A percentile compares a stretch with the other conserved stretches of the same genome.
Conservation (phyloP, 352 stramenopile genomes). For the Globisporangium splendens region DNA sequence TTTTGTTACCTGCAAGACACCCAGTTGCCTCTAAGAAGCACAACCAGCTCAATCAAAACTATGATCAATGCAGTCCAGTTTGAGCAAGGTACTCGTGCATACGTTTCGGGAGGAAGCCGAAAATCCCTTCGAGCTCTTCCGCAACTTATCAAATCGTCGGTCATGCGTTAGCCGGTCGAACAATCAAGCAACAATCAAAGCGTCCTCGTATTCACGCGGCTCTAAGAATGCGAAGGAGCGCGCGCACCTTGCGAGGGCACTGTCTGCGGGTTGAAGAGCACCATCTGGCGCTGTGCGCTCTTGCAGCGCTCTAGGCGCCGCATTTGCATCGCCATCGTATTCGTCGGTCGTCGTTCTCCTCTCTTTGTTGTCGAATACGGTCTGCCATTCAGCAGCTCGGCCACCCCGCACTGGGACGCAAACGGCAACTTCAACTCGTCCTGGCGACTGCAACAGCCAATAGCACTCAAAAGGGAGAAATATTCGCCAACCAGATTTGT, state of each 20-base stretch:
- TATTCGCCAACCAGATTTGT: too few relatives aligned
- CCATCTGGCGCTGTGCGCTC: conserved; percentile 41
- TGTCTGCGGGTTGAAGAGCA: conserved; percentile 56
- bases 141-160: conserved; percentile 27
- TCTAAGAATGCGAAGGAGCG: too few relatives aligned
- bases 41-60: background rate
- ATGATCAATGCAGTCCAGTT: too few relatives aligned
- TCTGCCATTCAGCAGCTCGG: too few relatives aligned
- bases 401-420: too few relatives aligned
- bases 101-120: conserved; percentile 55
- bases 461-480: too few relatives aligned
- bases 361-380: background rate
- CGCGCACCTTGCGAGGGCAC: conserved; percentile 41
- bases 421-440: conserved; percentile 29
- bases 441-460: too few relatives aligned
- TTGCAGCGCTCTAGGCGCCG: conserved; percentile 37
- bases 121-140: conserved; percentile 47
- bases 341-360: background rate
- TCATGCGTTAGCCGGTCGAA: background rate
- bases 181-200: background rate
- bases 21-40: conserved; percentile 34
- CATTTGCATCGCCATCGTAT: conserved; percentile 7
- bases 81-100: background rate
- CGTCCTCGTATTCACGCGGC: too few relatives aligned
- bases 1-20: conserved; percentile 44